Evolutionary conservation across 306 rosid species (phyloP).

Genomic region (Pyrus betulifolia): DNA sequence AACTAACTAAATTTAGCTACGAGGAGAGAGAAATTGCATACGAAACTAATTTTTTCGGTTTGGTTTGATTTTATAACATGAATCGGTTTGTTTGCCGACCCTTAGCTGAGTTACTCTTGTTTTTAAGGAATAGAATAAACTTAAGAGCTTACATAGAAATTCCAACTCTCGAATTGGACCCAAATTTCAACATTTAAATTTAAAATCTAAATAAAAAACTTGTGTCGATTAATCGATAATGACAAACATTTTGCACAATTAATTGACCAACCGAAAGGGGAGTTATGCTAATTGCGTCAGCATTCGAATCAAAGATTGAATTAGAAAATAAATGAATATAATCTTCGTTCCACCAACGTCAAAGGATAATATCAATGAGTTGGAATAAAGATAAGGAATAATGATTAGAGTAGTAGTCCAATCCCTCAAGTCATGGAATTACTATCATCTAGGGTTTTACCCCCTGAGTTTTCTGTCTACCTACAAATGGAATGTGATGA

Average conservation of each 20-base stretch:
- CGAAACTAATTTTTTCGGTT: no score
- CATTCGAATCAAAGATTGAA: background rate
- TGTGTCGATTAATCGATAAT: background rate
- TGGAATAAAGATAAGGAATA: background rate
- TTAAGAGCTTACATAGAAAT: background rate
- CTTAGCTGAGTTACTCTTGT: background rate
- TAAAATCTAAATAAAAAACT: no score
- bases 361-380: background rate
- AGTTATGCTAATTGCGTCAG: no score
- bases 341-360: background rate
- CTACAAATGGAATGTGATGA: background rate
- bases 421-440: background rate
- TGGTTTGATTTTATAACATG: no score
- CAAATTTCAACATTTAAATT: background rate
- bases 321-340: background rate
- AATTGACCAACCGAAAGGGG: background rate
- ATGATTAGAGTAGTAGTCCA: background rate
- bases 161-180: no score
- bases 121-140: background rate
- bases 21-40: no score
- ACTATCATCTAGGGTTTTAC: background rate
- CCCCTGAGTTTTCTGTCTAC: background rate
- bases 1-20: no score
- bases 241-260: background rate
- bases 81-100: no score